Evolutionary conservation across 257 asterid genomes (phyloP).

Genomic region (Forsythia viridissima): DNA sequence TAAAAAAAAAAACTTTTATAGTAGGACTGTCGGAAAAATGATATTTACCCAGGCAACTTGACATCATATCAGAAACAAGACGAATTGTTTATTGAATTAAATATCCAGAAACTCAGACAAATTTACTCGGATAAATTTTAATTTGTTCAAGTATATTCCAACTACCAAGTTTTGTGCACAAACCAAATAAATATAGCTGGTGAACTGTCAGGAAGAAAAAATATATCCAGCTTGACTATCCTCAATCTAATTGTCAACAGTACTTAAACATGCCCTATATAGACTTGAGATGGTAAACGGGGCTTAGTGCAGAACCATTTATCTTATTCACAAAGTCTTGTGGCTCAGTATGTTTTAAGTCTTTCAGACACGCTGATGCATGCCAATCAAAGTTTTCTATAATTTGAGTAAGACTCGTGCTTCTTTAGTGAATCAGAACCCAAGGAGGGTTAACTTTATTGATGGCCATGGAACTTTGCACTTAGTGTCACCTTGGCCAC

Average conservation of each 20-base stretch:
- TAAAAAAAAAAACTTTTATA: neutral
- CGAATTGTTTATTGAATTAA: neutral
- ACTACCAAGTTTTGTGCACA: neutral
- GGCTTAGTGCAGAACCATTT: neutral
- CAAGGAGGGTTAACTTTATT: neutral
- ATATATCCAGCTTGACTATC: neutral
- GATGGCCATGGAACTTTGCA: no score
- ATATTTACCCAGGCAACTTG: neutral
- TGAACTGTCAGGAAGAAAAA: neutral
- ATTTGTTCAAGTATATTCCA: neutral
- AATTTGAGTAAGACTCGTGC: neutral
- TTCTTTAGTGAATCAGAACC: neutral
- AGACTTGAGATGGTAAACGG: neutral
- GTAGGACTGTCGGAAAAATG: neutral
- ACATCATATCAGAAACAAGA: neutral
- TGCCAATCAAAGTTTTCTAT: neutral
- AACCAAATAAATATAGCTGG: neutral
- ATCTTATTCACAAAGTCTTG: neutral
- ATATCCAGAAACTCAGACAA: neutral
- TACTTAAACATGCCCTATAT: neutral
- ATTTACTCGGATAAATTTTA: neutral
- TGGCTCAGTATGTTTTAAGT: neutral
- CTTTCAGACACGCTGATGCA: neutral
- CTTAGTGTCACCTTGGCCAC: no score
- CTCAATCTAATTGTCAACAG: neutral